Evolutionary conservation across 176 grass and related monocot genomes (phyloP), one percentile per base, ranked within the genome.

Genomic region (Pharus latifolius): DNA sequence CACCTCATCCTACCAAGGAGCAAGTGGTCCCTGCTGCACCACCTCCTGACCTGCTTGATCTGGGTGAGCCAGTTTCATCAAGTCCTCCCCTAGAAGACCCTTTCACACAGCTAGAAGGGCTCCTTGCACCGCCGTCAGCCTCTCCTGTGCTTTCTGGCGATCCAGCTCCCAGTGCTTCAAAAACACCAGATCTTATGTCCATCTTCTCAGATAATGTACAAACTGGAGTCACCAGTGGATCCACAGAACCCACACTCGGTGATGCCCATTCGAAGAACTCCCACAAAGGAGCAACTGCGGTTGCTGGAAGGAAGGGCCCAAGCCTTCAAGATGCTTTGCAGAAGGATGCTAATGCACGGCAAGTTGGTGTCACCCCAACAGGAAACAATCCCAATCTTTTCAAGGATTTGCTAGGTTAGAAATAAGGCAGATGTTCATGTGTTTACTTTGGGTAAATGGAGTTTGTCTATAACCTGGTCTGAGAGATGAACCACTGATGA

Each of bases 311-410:
- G 43, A 99, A 99, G 63, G 96, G 96, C 26, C 82, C 69, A 25
- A 99, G 82, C 66, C 67, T 75, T 10, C 87, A 95, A 54, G 82
- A 91, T 31, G 84, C 90, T 23, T 71, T 99, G 57, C 96, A 99
- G 46, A 99, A 95, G 68, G 82, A 95, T 20, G 87, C 87, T 6
- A 63, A 82, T 3, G 90, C 96, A 45, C 73, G 90, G 6, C 96
- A 99, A 62, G 96, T 99, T 7, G 96, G 96, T 0, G 82, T 99
- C 49, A 95, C 96, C 0, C 96, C 85, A 18, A 86, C 96, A 22
- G 82, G 82, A 32, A 88, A 99, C 64, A 99, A 99, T 67, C 90
- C 90, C 40, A 99, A 88, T 78, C 82, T 99, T 44, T 99, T 99
- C 76, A 91, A 89, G 60, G 96, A 99, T 54, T 49, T 99, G 37